phyloP scores from a whole-genome alignment of 2,329 filamentous ascomycete species.

The Ophiocordyceps sinensis region DNA sequence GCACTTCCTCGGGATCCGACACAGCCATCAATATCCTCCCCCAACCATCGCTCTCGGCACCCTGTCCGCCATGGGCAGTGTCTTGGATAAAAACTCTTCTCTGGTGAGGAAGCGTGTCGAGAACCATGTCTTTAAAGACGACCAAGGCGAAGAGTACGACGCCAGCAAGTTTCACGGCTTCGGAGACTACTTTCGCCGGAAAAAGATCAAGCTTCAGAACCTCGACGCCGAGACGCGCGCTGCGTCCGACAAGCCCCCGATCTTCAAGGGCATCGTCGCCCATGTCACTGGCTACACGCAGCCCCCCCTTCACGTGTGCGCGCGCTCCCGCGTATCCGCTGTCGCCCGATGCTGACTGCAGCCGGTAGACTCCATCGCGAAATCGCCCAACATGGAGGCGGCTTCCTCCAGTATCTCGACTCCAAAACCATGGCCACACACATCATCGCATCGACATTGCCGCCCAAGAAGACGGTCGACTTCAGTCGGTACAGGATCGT shows the following conservation, averaged over 20 bases:
- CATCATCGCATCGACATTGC: constrained; percentile 81
- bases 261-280: constrained; percentile 82
- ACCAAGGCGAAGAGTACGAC: constrained; percentile 83
- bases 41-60: background rate
- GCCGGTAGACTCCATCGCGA: constrained; percentile 53
- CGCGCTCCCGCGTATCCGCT: background rate
- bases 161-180: constrained; percentile 81
- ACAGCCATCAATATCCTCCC: background rate
- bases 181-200: constrained; percentile 80
- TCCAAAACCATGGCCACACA: constrained; percentile 92
- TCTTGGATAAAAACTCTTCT: constrained; percentile 49
- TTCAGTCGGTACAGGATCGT: constrained; percentile 82
- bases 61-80: constrained; percentile 36
- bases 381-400: constrained; percentile 86
- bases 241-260: constrained; percentile 54
- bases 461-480: constrained; percentile 85
- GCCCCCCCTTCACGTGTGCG: constrained; percentile 66
- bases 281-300: constrained; percentile 96
- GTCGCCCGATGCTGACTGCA: constrained; percentile 5
- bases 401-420: constrained; percentile 88
- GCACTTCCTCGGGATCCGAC: background rate
- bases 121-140: constrained; percentile 58
- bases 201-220: constrained; percentile 96
- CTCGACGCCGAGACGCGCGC: constrained; percentile 71
- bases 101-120: constrained; percentile 48